Evolutionary conservation across 2,329 filamentous ascomycete genomes (phyloP), one percentile per base, ranked within the genome.

Genomic region (Exophiala mesophila): DNA sequence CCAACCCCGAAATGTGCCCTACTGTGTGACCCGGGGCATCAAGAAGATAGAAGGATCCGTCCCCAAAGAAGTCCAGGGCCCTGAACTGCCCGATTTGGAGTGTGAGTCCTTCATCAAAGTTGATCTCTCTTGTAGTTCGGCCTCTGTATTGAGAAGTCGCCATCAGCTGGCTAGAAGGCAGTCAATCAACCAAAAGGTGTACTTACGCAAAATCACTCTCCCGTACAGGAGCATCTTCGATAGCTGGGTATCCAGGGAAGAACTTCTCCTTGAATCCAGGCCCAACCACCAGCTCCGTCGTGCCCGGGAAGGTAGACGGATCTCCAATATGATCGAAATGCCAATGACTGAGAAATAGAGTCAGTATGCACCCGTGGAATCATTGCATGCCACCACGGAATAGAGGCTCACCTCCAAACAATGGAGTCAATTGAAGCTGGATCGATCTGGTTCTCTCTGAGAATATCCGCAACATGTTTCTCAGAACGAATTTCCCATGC

Each of bases 231-330:
- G 61, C 61, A 1, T 66, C 49, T 3, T 60, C 55, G 16, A 65
- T 62, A 2, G 53, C 41, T 0, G 74, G 74, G 35, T 64, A 72
- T 1, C 70, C 73, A 1, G 74, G 74, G 3, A 69, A 53, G 51
- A 70, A 65, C 0, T 57, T 57, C 2, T 64, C 46, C 36, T 67
- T 71, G 55, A 77, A 72, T 0, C 74, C 74, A 0, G 73, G 69
- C 0, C 75, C 76, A 3, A 78, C 73, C 19, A 78, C 51, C 0
- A 78, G 53, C 8, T 69, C 63, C 1, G 72, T 73, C 1, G 52
- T 57, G 0, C 51, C 1, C 1, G 72, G 70, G 33, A 78, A 78
- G 0, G 56, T 59, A 0, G 66, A 65, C 0, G 68, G 63, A 41
- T 77, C 69, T 1, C 74, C 76, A 10, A 67, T 69, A 42, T 78